phyloP scores from a whole-genome alignment of 2,329 filamentous ascomycete species.

The Colletotrichum viniferum region DNA sequence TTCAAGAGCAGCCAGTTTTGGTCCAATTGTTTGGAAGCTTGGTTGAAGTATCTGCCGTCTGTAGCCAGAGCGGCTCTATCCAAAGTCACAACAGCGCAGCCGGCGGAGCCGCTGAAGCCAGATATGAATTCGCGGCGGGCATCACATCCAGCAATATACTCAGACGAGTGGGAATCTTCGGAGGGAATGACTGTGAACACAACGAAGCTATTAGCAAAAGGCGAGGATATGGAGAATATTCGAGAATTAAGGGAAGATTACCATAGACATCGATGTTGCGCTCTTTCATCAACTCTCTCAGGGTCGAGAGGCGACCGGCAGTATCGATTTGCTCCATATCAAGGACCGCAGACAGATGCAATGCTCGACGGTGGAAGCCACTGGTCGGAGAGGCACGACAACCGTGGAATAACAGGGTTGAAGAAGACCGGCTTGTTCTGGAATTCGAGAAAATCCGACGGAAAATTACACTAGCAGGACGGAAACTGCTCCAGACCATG shows the following conservation, averaged over 20 bases:
- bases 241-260: slow-evolving; percentile 37
- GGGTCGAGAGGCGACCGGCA: slow-evolving; percentile 72
- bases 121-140: slow-evolving; percentile 89
- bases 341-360: slow-evolving; percentile 23
- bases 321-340: slow-evolving; percentile 83
- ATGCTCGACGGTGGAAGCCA: background rate
- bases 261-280: slow-evolving; percentile 90
- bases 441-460: background rate
- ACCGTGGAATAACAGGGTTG: background rate
- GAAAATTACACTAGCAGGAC: background rate
- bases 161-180: slow-evolving; percentile 96
- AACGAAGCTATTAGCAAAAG: slow-evolving; percentile 37
- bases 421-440: background rate
- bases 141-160: slow-evolving; percentile 98
- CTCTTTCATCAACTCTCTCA: slow-evolving; percentile 87
- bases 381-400: background rate
- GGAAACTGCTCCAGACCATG: slow-evolving; percentile 1
- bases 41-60: slow-evolving; percentile 97
- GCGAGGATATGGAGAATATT: background rate
- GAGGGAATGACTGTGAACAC: slow-evolving; percentile 79
- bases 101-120: slow-evolving; percentile 93
- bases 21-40: slow-evolving; percentile 89
- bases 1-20: slow-evolving; percentile 90
- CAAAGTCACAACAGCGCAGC: slow-evolving; percentile 85
- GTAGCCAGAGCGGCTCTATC: slow-evolving; percentile 90